Evolutionary conservation across 2,329 filamentous ascomycete genomes (phyloP).

Genomic region (Macrophomina pseudophaseolina): DNA sequence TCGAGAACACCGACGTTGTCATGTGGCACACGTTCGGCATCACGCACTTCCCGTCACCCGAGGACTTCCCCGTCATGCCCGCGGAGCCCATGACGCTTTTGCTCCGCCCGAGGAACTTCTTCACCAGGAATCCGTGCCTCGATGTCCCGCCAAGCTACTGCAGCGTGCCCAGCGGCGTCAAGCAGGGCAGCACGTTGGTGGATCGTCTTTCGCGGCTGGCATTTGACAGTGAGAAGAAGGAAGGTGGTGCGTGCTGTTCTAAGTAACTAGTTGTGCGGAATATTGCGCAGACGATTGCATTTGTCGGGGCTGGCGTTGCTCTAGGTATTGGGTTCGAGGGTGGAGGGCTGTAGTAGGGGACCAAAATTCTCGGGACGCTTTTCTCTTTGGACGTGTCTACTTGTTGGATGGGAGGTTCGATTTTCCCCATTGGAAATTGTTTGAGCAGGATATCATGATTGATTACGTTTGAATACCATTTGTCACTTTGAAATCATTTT

Average conservation of each 20-base stretch:
- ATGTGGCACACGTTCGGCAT: slow-evolving; percentile 95
- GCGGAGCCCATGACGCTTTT: slow-evolving; percentile 79
- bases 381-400: neutral
- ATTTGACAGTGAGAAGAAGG: slow-evolving; percentile 36
- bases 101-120: slow-evolving; percentile 81
- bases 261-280: neutral
- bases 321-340: slow-evolving; percentile 3
- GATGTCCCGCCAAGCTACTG: slow-evolving; percentile 80
- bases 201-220: slow-evolving; percentile 58
- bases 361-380: neutral
- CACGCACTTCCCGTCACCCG: slow-evolving; percentile 85
- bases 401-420: neutral
- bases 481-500: neutral
- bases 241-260: neutral
- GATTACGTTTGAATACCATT: slow-evolving; percentile 1
- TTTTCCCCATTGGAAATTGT: neutral
- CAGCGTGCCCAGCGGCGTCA: slow-evolving; percentile 72
- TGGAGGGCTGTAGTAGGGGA: neutral
- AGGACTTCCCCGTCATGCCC: slow-evolving; percentile 94
- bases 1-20: slow-evolving; percentile 85
- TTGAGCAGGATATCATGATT: slow-evolving; percentile 4
- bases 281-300: neutral
- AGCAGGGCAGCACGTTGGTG: slow-evolving; percentile 50
- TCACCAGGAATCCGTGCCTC: slow-evolving; percentile 76
- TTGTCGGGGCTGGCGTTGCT: slow-evolving; percentile 4